Evolutionary conservation across 108 stramenopile species (phyloP).

Genomic region (Aurantiochytrium sp.): DNA sequence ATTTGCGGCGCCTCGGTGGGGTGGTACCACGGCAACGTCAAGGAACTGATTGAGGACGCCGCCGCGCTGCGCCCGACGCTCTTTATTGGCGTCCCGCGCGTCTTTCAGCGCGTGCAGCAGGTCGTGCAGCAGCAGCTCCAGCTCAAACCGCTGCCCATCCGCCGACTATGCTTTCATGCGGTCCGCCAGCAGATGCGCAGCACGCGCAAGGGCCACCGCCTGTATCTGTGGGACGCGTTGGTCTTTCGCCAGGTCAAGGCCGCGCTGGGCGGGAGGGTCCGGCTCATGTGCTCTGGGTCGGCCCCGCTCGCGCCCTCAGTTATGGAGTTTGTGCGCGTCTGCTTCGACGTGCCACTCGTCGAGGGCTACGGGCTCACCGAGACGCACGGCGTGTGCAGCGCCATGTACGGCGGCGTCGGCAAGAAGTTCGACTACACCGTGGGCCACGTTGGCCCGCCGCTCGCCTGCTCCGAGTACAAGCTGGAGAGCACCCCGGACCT

Average conservation of each 20-base stretch:
- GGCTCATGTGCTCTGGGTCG: constrained; percentile 36
- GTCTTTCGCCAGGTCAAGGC: constrained; percentile 86
- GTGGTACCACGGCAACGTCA: constrained; percentile 77
- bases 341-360: background rate
- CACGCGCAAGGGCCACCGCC: constrained; percentile 52
- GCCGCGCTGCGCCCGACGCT: constrained; percentile 81
- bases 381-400: background rate
- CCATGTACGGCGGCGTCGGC: constrained; percentile 4
- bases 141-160: background rate
- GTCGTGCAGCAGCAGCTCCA: background rate
- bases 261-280: constrained; percentile 81
- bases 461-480: constrained; percentile 16
- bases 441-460: background rate
- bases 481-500: constrained; percentile 8
- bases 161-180: background rate
- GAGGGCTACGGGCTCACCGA: constrained; percentile 14
- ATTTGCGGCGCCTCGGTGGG: constrained; percentile 69
- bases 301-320: background rate
- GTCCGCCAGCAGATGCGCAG: background rate
- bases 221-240: constrained; percentile 80
- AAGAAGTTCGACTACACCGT: background rate
- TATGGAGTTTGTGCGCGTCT: background rate
- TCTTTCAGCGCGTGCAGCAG: constrained; percentile 86
- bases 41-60: constrained; percentile 74
- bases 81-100: constrained; percentile 82